Evolutionary conservation across 2,329 filamentous ascomycete species (phyloP).

Genomic region (Aspergillus phoenicis): DNA sequence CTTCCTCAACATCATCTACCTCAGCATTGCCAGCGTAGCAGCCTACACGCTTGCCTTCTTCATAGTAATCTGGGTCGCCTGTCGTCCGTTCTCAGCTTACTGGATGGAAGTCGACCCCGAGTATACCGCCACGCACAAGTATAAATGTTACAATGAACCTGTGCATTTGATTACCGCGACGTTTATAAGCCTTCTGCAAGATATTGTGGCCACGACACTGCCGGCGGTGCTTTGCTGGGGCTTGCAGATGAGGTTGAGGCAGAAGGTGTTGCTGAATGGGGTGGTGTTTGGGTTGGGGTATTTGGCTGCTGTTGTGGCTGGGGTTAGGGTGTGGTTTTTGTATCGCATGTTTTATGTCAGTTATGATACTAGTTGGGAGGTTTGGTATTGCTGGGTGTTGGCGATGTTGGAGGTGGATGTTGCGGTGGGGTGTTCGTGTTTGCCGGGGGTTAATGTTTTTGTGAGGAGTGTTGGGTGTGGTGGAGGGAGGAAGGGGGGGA

Average conservation of each 20-base stretch:
- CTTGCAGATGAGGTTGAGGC: constrained; percentile 6
- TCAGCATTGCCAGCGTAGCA: constrained; percentile 10
- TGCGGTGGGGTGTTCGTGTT: constrained; percentile 4
- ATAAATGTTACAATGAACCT: constrained; percentile 9
- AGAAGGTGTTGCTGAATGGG: constrained; percentile 9
- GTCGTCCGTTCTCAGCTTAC: constrained; percentile 5
- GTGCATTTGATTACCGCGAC: constrained; percentile 10
- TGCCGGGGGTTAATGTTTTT: constrained; percentile 10
- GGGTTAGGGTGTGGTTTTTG: constrained; percentile 4
- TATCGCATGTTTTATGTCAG: constrained; percentile 4
- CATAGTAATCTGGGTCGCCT: constrained; percentile 10
- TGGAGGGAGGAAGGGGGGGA: too few relatives aligned
- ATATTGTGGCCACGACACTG: constrained; percentile 8
- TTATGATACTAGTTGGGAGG: constrained; percentile 7
- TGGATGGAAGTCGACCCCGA: constrained; percentile 10
- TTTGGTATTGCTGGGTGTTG: constrained; percentile 15
- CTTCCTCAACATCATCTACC: constrained; percentile 6
- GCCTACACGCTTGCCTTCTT: constrained; percentile 13
- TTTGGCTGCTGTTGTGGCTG: constrained; percentile 6
- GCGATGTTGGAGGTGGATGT: constrained; percentile 10
- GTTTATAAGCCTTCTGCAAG: constrained; percentile 7
- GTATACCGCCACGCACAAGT: constrained; percentile 3
- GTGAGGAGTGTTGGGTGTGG: neutral
- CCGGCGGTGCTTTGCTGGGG: constrained; percentile 6
- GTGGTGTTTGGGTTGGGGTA: constrained; percentile 11